Evolutionary conservation across 441 rosid species (phyloP).

Genomic region (Mallotus repandus): DNA sequence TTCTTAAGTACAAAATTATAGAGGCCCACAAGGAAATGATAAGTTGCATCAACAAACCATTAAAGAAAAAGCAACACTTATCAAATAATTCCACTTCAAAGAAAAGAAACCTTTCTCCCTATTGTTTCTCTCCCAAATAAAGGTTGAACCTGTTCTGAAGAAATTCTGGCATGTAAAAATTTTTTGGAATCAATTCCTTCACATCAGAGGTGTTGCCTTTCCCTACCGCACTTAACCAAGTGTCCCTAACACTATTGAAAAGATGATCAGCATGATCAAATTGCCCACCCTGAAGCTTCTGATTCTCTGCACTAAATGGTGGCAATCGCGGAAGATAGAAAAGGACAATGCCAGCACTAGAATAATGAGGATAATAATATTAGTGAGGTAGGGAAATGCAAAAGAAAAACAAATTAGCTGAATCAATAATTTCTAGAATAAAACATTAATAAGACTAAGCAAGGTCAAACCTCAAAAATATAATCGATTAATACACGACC

Average conservation of each 20-base stretch:
- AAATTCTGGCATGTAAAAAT: constrained; percentile 99
- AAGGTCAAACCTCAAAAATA: too few relatives aligned
- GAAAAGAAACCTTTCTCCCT: constrained; percentile 92
- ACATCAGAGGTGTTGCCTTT: constrained; percentile 99
- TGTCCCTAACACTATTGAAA: constrained; percentile 88
- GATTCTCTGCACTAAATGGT: constrained; percentile 97
- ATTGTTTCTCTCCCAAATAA: constrained; percentile 97
- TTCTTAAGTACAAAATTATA: background rate
- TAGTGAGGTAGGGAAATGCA: background rate
- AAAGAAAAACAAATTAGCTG: background rate
- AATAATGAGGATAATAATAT: constrained; percentile 65
- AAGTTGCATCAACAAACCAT: constrained; percentile 7
- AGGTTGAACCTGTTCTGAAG: constrained; percentile 84
- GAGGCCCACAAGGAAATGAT: background rate
- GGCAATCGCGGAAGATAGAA: constrained; percentile 99
- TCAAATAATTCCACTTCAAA: constrained; percentile 14
- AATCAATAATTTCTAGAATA: constrained; percentile 1
- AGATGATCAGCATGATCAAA: constrained; percentile 99
- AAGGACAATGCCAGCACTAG: constrained; percentile 99
- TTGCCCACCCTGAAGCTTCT: constrained; percentile 99
- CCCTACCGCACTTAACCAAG: constrained; percentile 99
- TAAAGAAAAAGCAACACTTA: constrained; percentile 14
- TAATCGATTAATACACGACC: too few relatives aligned
- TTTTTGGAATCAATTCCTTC: constrained; percentile 98
- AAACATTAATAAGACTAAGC: background rate